phyloP scores from a whole-genome alignment of 2,329 filamentous ascomycete species.

The Colletotrichum sublineola region DNA sequence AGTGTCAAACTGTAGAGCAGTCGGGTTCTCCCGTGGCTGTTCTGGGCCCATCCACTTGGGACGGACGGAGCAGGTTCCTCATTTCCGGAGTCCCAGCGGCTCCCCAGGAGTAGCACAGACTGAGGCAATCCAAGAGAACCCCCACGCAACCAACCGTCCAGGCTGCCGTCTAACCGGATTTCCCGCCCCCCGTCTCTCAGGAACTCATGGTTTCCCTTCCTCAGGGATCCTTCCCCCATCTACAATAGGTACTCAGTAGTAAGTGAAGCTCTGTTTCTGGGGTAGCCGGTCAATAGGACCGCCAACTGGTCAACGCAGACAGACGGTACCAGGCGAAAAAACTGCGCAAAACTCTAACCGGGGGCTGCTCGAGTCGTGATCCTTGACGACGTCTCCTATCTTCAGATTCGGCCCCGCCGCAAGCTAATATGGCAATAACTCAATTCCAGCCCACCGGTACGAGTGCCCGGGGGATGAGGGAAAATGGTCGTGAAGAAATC shows the following conservation, averaged over 20 bases:
- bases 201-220: background rate
- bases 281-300: background rate
- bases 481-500: background rate
- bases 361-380: constrained; percentile 35
- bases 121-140: background rate
- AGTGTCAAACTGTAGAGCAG: constrained; percentile 26
- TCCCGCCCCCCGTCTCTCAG: background rate
- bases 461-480: background rate
- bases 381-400: constrained; percentile 34
- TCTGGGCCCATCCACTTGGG: constrained; percentile 10
- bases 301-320: constrained; percentile 5
- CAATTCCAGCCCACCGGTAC: constrained; percentile 26
- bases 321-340: constrained; percentile 11
- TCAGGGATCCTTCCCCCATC: background rate
- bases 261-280: background rate
- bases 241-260: background rate
- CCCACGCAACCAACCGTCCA: background rate
- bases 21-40: constrained; percentile 29
- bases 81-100: too few relatives aligned
- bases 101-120: too few relatives aligned
- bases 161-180: background rate
- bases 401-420: constrained; percentile 33
- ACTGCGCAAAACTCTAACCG: constrained; percentile 37
- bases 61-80: constrained; percentile 3
- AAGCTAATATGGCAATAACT: constrained; percentile 13